Evolutionary conservation across 768 basidiomycete species (phyloP).

Genomic region (Astraeus odoratus): DNA sequence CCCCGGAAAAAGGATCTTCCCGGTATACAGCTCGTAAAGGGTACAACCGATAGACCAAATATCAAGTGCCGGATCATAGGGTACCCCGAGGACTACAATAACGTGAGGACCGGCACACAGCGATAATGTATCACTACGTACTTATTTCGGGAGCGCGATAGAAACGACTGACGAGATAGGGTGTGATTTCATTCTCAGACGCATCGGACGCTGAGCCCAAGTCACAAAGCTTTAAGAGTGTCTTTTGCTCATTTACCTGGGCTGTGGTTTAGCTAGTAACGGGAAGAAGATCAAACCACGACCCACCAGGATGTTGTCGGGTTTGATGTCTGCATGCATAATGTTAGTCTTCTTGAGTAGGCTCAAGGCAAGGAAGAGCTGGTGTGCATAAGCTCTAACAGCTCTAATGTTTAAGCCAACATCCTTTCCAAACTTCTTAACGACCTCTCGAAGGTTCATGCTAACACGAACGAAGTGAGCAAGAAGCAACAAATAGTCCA

Average conservation of each 20-base stretch:
- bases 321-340: slow-evolving; percentile 99
- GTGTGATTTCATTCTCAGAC: slow-evolving; percentile 94
- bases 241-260: slow-evolving; percentile 94
- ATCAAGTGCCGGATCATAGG: slow-evolving; percentile 91
- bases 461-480: slow-evolving; percentile 34
- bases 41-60: slow-evolving; percentile 98
- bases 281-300: background rate
- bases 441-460: slow-evolving; percentile 97
- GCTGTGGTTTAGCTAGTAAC: slow-evolving; percentile 8
- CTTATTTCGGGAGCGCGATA: slow-evolving; percentile 99
- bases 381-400: slow-evolving; percentile 98
- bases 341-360: slow-evolving; percentile 84
- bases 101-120: slow-evolving; percentile 11
- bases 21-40: slow-evolving; percentile 91
- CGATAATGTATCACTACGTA: slow-evolving; percentile 33
- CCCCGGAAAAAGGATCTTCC: slow-evolving; percentile 96
- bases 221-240: slow-evolving; percentile 89
- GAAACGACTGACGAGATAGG: slow-evolving; percentile 95
- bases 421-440: slow-evolving; percentile 97
- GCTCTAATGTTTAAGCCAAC: slow-evolving; percentile 94
- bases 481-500: background rate
- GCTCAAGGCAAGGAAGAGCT: slow-evolving; percentile 84
- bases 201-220: slow-evolving; percentile 95
- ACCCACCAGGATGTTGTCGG: slow-evolving; percentile 91
- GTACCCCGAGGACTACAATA: slow-evolving; percentile 78